Evolutionary conservation across 441 rosid genomes (phyloP).

Genomic region (Populus trichocarpa): DNA sequence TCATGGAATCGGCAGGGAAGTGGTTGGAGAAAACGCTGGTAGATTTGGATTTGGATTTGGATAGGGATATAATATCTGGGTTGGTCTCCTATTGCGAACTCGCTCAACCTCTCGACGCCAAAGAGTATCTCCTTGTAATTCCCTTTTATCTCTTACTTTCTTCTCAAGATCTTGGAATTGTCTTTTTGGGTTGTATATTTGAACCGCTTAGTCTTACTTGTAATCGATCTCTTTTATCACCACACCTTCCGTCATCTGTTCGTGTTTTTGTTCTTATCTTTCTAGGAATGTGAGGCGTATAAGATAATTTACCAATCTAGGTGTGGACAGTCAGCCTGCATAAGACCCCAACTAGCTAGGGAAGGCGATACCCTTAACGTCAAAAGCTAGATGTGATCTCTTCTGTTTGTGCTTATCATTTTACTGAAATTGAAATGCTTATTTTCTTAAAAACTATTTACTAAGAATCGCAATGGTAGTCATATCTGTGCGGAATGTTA

Average conservation of each 20-base stretch:
- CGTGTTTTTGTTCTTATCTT: neutral
- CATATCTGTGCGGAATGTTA: too few species aligned
- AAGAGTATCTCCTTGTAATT: slow-evolving; percentile 85
- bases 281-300: neutral
- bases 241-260: neutral
- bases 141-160: neutral
- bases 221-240: neutral
- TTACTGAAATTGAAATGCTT: too few species aligned
- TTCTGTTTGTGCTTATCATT: neutral
- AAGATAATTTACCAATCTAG: neutral
- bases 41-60: slow-evolving; percentile 83
- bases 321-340: too few species aligned
- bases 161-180: slow-evolving; percentile 7
- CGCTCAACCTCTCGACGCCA: slow-evolving; percentile 89
- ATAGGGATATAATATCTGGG: slow-evolving; percentile 73
- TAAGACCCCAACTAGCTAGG: neutral
- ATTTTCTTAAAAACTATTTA: too few species aligned
- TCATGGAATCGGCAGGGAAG: slow-evolving; percentile 64
- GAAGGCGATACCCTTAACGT: neutral
- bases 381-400: neutral
- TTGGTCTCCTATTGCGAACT: slow-evolving; percentile 86
- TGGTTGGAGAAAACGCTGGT: slow-evolving; percentile 77
- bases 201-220: neutral
- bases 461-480: neutral
- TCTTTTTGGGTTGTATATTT: neutral